Conservation (phyloP, 768 basidiomycete genomes). For the Leucocoprinus leucothites region DNA sequence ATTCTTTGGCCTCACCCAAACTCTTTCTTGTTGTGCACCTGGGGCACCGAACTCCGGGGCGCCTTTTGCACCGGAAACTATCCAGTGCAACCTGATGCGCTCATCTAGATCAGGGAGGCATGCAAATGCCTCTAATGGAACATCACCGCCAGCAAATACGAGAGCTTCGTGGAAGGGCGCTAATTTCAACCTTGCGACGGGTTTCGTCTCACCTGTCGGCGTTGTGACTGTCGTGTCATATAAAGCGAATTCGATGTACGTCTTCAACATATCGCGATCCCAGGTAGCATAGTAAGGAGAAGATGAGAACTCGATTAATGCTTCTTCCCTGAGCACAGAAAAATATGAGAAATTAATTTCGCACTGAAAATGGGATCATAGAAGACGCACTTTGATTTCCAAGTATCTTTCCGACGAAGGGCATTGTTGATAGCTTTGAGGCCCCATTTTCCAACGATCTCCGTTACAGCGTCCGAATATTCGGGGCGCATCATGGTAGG, state of each 20-base stretch:
- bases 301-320: constrained; percentile 40
- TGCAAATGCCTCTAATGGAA: constrained; percentile 37
- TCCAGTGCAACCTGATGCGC: constrained; percentile 49
- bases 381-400: constrained; percentile 55
- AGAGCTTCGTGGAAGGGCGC: constrained; percentile 60
- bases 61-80: constrained; percentile 43
- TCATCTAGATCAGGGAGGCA: constrained; percentile 40
- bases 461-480: not conserved
- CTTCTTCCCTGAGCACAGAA: constrained; percentile 53
- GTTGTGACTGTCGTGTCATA: constrained; percentile 23
- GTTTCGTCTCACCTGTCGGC: constrained; percentile 23
- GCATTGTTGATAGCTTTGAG: constrained; percentile 36
- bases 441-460: constrained; percentile 11
- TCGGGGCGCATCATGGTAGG: constrained; percentile 21
- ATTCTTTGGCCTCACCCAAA: constrained; percentile 41
- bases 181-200: constrained; percentile 60
- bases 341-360: not conserved
- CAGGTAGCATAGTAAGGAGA: constrained; percentile 69
- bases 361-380: not conserved
- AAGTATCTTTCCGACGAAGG: constrained; percentile 55
- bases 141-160: constrained; percentile 48
- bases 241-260: constrained; percentile 62
- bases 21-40: constrained; percentile 31
- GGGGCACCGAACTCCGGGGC: constrained; percentile 35
- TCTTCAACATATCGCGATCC: constrained; percentile 57